Conservation (phyloP, 2,329 filamentous ascomycete species). For the Zymoseptoria crescenta region DNA sequence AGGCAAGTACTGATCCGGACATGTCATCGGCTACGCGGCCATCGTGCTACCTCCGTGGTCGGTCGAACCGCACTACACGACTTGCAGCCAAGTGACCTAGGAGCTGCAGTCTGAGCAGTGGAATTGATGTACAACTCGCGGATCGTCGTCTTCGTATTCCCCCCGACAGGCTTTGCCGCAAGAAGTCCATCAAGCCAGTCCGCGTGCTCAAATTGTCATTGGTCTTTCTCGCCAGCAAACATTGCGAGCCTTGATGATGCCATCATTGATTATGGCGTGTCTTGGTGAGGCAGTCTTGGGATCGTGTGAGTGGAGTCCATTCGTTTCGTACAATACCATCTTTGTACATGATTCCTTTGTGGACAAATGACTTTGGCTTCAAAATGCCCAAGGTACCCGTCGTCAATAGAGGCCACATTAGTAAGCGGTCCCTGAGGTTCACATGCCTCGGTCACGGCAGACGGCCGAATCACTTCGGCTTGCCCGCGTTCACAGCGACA, state of each 20-base stretch:
- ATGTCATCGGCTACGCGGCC: too few species aligned
- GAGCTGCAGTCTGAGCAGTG: not conserved
- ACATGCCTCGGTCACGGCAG: not conserved
- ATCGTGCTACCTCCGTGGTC: too few species aligned
- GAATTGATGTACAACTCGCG: not conserved
- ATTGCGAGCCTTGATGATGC: too few species aligned
- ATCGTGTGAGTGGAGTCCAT: too few species aligned
- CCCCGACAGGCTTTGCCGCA: not conserved
- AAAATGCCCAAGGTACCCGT: not conserved
- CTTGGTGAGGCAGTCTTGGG: too few species aligned
- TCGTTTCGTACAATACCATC: too few species aligned
- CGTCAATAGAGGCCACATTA: not conserved
- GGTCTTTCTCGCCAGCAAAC: not conserved
- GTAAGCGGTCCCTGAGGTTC: not conserved
- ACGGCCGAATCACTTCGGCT: not conserved
- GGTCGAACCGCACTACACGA: too few species aligned
- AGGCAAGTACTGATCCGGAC: too few species aligned
- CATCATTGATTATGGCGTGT: too few species aligned
- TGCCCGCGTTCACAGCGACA: not conserved
- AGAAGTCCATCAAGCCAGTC: not conserved
- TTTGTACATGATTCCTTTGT: not conserved
- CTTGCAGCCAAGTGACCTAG: too few species aligned
- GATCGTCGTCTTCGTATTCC: not conserved
- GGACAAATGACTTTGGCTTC: not conserved
- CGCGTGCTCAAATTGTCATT: too few species aligned